Percentiles rank a stretch among this genome's conserved stretches.
Evolutionary conservation across 805 yeast genomes (phyloP).

Genomic region (Debaryomyces prosopidis): DNA sequence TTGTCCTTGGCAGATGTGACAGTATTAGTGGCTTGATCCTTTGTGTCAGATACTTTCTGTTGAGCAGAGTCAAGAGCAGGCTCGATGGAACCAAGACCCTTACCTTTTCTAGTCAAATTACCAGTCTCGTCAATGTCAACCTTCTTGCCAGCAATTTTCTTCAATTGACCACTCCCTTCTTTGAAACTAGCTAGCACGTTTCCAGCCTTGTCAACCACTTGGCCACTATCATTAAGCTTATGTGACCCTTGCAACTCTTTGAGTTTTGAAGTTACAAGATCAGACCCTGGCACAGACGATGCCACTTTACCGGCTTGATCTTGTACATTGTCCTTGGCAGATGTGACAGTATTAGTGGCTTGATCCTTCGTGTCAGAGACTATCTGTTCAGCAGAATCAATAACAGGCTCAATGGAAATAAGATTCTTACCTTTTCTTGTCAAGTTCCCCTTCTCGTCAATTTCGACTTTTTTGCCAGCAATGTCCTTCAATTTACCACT

Average conservation of each 20-base stretch:
- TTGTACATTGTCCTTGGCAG: constrained; percentile 1
- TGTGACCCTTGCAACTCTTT: constrained; percentile 1
- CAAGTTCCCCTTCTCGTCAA: too few species aligned
- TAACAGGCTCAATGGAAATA: too few species aligned
- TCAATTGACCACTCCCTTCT: constrained; percentile 1
- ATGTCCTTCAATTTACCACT: too few species aligned
- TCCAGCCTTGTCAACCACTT: not conserved
- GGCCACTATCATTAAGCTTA: not conserved
- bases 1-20: constrained; percentile 1
- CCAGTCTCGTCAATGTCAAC: constrained; percentile 1
- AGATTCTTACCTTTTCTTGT: too few species aligned
- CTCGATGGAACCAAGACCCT: not conserved
- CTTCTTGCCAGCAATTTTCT: constrained; percentile 1
- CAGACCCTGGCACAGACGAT: constrained; percentile 1
- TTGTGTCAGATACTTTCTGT: not conserved
- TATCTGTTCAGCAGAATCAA: not conserved
- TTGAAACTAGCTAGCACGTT: not conserved
- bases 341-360: not conserved
- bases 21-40: not conserved
- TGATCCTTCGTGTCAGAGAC: not conserved
- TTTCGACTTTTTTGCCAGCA: too few species aligned
- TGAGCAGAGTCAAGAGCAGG: not conserved
- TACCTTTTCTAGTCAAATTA: not conserved
- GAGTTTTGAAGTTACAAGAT: constrained; percentile 1
- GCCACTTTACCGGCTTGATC: not conserved